Conservation (phyloP, 179 eudicot genomes). For the Corrigiola litoralis region DNA sequence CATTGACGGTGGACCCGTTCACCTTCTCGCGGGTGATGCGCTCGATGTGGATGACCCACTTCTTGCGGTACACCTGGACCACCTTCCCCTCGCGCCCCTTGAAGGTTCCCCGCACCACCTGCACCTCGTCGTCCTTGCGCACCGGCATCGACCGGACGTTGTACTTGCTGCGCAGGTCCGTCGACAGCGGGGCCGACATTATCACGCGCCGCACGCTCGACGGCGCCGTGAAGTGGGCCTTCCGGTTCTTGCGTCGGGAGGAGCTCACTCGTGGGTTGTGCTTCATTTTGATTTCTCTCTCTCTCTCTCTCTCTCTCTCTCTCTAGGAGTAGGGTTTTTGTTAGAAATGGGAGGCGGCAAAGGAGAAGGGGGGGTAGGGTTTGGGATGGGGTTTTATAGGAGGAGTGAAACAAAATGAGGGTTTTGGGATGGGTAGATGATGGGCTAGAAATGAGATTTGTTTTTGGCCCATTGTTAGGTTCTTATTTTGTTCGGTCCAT, state of each 20-base stretch:
- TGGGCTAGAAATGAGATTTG: too few species aligned
- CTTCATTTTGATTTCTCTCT: constrained; percentile 31
- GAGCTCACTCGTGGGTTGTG: constrained; percentile 38
- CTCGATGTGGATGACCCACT: constrained; percentile 67
- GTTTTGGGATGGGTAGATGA: too few species aligned
- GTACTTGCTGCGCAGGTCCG: constrained; percentile 51
- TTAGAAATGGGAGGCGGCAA: neutral
- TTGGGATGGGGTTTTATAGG: too few species aligned
- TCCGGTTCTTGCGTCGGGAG: constrained; percentile 52
- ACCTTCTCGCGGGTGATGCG: constrained; percentile 62
- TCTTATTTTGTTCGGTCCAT: too few species aligned
- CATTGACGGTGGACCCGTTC: constrained; percentile 57
- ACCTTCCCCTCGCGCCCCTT: constrained; percentile 66
- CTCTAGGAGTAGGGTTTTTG: neutral
- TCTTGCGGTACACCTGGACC: constrained; percentile 54
- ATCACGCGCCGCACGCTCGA: constrained; percentile 47
- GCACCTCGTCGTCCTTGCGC: constrained; percentile 56
- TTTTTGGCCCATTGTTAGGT: too few species aligned
- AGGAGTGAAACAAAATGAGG: too few species aligned
- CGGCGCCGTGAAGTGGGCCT: constrained; percentile 62
- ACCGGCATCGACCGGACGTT: constrained; percentile 60
- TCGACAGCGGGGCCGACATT: constrained; percentile 51
- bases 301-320: constrained; percentile 1
- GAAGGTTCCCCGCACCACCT: constrained; percentile 51
- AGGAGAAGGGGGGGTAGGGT: neutral